phyloP scores from a whole-genome alignment of 441 rosid species.

The Dalechampia spathulata region DNA sequence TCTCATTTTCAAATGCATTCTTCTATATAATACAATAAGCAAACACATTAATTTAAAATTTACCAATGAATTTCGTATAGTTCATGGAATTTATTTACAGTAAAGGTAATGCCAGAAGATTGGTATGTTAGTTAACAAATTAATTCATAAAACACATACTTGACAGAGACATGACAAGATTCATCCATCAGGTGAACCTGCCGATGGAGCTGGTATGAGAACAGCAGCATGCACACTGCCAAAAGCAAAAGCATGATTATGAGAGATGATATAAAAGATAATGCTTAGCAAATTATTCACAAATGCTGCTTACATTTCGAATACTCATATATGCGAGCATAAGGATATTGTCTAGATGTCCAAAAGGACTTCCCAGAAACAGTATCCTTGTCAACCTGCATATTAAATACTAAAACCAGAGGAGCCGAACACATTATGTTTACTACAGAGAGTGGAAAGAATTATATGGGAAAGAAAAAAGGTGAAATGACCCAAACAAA shows the following conservation, averaged over 20 bases:
- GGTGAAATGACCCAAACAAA: constrained; percentile 1
- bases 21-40: too few species aligned
- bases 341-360: constrained; percentile 50
- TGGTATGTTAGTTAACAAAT: not conserved
- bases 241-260: constrained; percentile 14
- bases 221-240: constrained; percentile 67
- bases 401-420: constrained; percentile 34
- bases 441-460: not conserved
- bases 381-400: constrained; percentile 46
- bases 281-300: not conserved
- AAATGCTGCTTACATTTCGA: constrained; percentile 60
- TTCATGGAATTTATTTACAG: too few species aligned
- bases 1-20: too few species aligned
- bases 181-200: constrained; percentile 38
- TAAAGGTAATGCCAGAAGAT: too few species aligned
- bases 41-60: too few species aligned
- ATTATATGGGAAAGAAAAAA: not conserved
- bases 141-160: constrained; percentile 34
- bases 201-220: constrained; percentile 75
- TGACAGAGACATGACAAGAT: constrained; percentile 51
- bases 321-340: constrained; percentile 54
- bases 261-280: constrained; percentile 16
- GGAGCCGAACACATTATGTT: constrained; percentile 9
- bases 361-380: constrained; percentile 49
- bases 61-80: too few species aligned